phyloP scores from a whole-genome alignment of 768 basidiomycete genomes.

The Amanita molliuscula region DNA sequence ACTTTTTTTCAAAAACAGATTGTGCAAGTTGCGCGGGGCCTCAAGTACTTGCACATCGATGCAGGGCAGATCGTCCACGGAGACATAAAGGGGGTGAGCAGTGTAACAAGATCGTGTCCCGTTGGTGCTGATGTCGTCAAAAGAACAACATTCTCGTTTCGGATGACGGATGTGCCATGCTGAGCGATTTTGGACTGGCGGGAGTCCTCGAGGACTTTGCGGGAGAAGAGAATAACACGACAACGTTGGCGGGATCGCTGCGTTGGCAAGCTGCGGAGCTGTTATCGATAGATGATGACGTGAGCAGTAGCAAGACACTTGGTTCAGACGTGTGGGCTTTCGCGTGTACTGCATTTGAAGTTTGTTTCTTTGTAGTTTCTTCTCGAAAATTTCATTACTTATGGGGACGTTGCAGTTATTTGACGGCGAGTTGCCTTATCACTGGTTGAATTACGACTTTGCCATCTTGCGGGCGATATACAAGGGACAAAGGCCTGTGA shows the following conservation, averaged over 20 bases:
- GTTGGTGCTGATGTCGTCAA: neutral
- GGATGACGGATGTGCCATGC: slow-evolving; percentile 16
- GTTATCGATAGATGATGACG: slow-evolving; percentile 11
- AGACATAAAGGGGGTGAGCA: slow-evolving; percentile 30
- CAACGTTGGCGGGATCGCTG: slow-evolving; percentile 13
- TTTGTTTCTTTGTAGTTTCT: slow-evolving; percentile 5
- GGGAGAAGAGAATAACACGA: slow-evolving; percentile 15
- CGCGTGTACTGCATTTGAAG: slow-evolving; percentile 21
- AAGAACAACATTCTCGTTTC: slow-evolving; percentile 30
- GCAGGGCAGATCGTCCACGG: slow-evolving; percentile 27
- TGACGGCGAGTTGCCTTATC: slow-evolving; percentile 18
- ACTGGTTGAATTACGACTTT: slow-evolving; percentile 14
- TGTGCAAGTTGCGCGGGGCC: slow-evolving; percentile 24
- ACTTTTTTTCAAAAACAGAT: no score
- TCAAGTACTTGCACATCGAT: slow-evolving; percentile 24
- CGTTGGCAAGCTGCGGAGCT: slow-evolving; percentile 24
- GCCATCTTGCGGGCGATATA: slow-evolving; percentile 17
- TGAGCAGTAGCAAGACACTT: slow-evolving; percentile 4
- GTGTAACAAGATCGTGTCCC: neutral
- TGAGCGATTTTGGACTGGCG: slow-evolving; percentile 24
- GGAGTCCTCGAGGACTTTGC: slow-evolving; percentile 18
- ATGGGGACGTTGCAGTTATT: slow-evolving; percentile 11
- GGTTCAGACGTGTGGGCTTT: slow-evolving; percentile 22
- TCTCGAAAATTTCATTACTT: neutral
- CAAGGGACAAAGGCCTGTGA: slow-evolving; percentile 10